phyloP scores from a whole-genome alignment of 305 asterid species.

The Fraxinus ornus region DNA sequence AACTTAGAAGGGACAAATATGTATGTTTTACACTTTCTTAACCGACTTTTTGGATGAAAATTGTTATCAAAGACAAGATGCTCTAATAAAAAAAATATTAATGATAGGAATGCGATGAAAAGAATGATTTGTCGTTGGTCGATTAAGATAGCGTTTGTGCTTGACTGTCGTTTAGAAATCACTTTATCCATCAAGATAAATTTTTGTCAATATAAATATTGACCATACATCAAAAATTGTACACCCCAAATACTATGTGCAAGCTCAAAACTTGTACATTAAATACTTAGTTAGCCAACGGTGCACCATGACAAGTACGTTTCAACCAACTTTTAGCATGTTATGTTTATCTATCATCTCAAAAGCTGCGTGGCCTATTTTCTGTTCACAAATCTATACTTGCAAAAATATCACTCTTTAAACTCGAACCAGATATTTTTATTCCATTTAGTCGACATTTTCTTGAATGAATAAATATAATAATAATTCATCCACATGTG shows the following conservation, averaged over 20 bases:
- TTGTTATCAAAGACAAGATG: too few species aligned
- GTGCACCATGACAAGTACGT: background rate
- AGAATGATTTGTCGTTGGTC: background rate
- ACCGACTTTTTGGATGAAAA: too few species aligned
- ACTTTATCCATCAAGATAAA: too few species aligned
- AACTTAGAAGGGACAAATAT: background rate
- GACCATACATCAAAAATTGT: background rate
- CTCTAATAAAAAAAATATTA: too few species aligned
- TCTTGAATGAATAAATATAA: constrained; percentile 8
- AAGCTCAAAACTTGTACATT: background rate
- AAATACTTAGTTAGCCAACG: background rate
- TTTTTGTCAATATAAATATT: background rate
- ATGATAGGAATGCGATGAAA: too few species aligned
- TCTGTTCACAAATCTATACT: background rate
- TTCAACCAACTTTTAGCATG: background rate
- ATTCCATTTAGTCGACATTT: background rate
- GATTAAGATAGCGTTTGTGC: background rate
- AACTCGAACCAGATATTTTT: background rate
- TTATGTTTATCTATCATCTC: background rate
- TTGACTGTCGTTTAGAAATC: background rate
- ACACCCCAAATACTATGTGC: background rate
- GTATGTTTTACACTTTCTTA: too few species aligned
- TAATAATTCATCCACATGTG: background rate
- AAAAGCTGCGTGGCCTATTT: background rate
- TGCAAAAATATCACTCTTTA: background rate